phyloP scores from a whole-genome alignment of 83 land plant genomes.

The Picea abies region DNA sequence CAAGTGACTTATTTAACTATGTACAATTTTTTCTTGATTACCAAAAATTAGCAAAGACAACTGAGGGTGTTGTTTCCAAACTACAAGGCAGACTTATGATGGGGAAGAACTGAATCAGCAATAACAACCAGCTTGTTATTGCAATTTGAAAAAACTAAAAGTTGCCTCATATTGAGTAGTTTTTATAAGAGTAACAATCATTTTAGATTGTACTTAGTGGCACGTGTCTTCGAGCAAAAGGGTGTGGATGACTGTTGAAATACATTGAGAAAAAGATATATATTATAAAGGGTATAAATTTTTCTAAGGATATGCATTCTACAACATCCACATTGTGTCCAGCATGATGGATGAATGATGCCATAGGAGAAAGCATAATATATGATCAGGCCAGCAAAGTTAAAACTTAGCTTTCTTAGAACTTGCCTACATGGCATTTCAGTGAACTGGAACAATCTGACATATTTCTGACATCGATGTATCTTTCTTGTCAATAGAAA shows the following conservation, averaged over 20 bases:
- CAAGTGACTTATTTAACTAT: too few relatives aligned
- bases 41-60: too few relatives aligned
- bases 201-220: neutral
- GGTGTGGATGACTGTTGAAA: neutral
- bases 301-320: neutral
- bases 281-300: neutral
- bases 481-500: conserved; percentile 4
- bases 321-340: neutral
- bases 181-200: neutral
- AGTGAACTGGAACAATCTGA: neutral
- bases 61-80: too few relatives aligned
- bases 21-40: too few relatives aligned
- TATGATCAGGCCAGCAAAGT: neutral
- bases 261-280: neutral
- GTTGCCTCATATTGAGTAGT: neutral
- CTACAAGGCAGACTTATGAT: too few relatives aligned
- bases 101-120: neutral
- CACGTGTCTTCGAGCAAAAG: neutral
- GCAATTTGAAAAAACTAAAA: neutral
- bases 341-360: neutral
- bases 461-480: conserved; percentile 1
- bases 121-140: neutral
- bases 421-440: neutral
- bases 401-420: neutral
- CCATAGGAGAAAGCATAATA: neutral